A percentile compares a stretch with the other conserved stretches of the same genome.
These are phyloP conservation scores for Yamadazyma nakazawae DNA, from an alignment of 805 yeast genomes.

Conservation along the genomic window DNA sequence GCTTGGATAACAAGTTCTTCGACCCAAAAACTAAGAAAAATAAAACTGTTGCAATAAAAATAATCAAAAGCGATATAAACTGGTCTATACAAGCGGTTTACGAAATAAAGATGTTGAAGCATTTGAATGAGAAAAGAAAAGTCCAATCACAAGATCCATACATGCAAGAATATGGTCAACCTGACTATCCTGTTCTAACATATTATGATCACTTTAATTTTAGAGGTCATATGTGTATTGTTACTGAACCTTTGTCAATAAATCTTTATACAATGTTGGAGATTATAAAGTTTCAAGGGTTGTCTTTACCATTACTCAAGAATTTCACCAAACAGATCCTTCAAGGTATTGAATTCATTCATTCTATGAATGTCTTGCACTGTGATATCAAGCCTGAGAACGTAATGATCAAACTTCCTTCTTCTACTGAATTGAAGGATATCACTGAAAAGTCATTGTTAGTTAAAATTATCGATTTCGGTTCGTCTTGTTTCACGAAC, in stretches of 20 bases:
- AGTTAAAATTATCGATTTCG: conserved; percentile 78
- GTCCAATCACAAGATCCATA: background rate
- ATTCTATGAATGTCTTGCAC: conserved; percentile 58
- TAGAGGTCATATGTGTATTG: conserved; percentile 78
- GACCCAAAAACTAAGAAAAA: conserved; percentile 18
- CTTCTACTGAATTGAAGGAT: conserved; percentile 16
- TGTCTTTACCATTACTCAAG: conserved; percentile 39
- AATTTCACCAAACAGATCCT: conserved; percentile 54
- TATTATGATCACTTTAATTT: conserved; percentile 72
- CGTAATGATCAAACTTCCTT: conserved; percentile 51
- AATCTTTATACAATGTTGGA: conserved; percentile 63
- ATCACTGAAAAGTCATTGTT: conserved; percentile 32
- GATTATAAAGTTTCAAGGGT: conserved; percentile 47
- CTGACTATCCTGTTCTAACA: conserved; percentile 36
- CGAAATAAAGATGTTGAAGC: conserved; percentile 66
- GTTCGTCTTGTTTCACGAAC: conserved; percentile 52
- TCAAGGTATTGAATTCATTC: conserved; percentile 58
- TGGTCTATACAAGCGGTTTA: conserved; percentile 76
- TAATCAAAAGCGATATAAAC: conserved; percentile 68
- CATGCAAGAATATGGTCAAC: conserved; percentile 15
- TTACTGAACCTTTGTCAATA: conserved; percentile 66
- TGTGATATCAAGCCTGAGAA: conserved; percentile 83
- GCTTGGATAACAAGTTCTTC: conserved; percentile 57
- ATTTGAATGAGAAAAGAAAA: conserved; percentile 26
- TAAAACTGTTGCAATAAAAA: conserved; percentile 64